A percentile compares a stretch with the other conserved stretches of the same genome.
Conservation (phyloP, 2,329 filamentous ascomycete species). For the Westerdykella aurantiaca region DNA sequence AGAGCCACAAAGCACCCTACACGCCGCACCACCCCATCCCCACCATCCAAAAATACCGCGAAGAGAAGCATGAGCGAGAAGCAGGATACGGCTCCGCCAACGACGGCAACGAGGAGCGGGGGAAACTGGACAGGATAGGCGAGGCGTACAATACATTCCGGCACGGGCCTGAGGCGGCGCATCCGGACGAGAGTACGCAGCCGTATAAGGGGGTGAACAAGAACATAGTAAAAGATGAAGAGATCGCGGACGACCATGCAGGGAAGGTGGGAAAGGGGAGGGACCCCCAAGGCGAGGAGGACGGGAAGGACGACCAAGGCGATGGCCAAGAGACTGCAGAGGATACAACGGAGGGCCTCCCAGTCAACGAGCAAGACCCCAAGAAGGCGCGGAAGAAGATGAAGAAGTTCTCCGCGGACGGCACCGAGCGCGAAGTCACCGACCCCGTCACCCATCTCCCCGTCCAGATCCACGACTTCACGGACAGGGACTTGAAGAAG, state of each 20-base stretch:
- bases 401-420: constrained; percentile 45
- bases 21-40: constrained; percentile 42
- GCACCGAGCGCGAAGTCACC: constrained; percentile 56
- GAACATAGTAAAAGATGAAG: constrained; percentile 27
- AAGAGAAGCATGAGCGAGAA: constrained; percentile 42
- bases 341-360: constrained; percentile 43
- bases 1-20: constrained; percentile 40
- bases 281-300: constrained; percentile 6
- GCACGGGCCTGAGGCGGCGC: constrained; percentile 22
- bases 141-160: constrained; percentile 33
- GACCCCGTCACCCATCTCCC: constrained; percentile 69
- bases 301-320: constrained; percentile 18
- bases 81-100: constrained; percentile 27
- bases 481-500: constrained; percentile 53
- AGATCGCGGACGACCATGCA: constrained; percentile 29
- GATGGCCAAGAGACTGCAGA: constrained; percentile 23
- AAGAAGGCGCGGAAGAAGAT: constrained; percentile 46
- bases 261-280: constrained; percentile 15
- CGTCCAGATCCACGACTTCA: constrained; percentile 63
- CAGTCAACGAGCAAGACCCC: constrained; percentile 34
- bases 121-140: constrained; percentile 31
- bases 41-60: constrained; percentile 43
- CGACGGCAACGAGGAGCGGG: constrained; percentile 23
- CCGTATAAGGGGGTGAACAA: constrained; percentile 34
- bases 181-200: constrained; percentile 20